Evolutionary conservation across 306 rosid species (phyloP), one percentile per base, ranked within the genome.

Genomic region (Prunus fruticosa): DNA sequence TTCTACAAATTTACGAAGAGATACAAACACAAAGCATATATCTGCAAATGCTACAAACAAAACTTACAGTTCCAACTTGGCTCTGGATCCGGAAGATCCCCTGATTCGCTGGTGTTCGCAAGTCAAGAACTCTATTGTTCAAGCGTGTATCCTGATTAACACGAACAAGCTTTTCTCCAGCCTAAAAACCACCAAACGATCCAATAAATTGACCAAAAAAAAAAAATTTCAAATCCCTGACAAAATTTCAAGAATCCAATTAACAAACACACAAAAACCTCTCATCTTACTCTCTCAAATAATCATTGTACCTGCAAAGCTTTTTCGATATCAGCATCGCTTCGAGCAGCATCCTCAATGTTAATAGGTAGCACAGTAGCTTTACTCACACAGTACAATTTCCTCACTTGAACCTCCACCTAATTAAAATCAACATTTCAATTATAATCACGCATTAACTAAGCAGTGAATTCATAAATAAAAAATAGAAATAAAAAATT

Each of bases 141-240:
- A 93, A 71, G 2, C 98, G 89, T 3, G 98, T 93, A 71, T 93
- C 98, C 88, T 91, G 98, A 87, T 91, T 89, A 22, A 93, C 98
- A 6, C 93, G 91, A 71, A 89, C 97, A 32, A 91, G 89, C 54
- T 86, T 89, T 51, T 89, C 96, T 68, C 96, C 98, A 58, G 88
- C 93, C 96, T 91, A 86, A 70, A 63, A 52, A 58, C 67, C 76
- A 79, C 64, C 71, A 71, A 19, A 80, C 10, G n/a, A 80, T 0
- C 71, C 34, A 58, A 60, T 75, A 50, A 81, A 67, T 61, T 82
- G n/a, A 52, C 74, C 2, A 11, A 13, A 28, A 60, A 15, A 62
- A 62, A 38, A 12, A 16, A 30, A n/a, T n/a, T 10, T 46, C 38
- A 7, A 28, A 14, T 3, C 43, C 32, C 32, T 51, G 3, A 27